Conservation (phyloP, 2,329 filamentous ascomycete genomes). For the Pyrenophora seminiperda region DNA sequence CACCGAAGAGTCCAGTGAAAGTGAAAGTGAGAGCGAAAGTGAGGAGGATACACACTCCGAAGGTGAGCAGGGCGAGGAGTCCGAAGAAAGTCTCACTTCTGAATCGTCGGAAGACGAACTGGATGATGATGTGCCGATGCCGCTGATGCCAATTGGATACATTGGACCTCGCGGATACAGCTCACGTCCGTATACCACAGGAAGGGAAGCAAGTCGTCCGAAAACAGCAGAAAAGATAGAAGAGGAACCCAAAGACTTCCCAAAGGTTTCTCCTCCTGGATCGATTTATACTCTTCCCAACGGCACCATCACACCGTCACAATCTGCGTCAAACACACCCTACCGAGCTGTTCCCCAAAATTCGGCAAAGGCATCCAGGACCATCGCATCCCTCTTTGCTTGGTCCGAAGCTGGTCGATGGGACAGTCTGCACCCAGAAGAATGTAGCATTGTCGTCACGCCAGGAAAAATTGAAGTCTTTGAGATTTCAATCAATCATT, state of each 20-base stretch:
- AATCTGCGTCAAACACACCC: constrained; percentile 79
- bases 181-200: constrained; percentile 17
- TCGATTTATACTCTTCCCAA: constrained; percentile 48
- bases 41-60: constrained; percentile 55
- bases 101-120: constrained; percentile 63
- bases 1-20: constrained; percentile 65
- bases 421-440: constrained; percentile 65
- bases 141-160: constrained; percentile 41
- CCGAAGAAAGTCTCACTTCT: constrained; percentile 54
- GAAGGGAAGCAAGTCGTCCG: constrained; percentile 17
- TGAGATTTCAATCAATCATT: constrained; percentile 58
- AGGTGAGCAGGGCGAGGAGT: constrained; percentile 57
- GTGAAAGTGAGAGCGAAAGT: constrained; percentile 57
- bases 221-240: constrained; percentile 15
- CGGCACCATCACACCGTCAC: constrained; percentile 73
- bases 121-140: constrained; percentile 54
- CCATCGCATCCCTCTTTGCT: constrained; percentile 64
- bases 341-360: constrained; percentile 61
- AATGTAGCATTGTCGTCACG: constrained; percentile 66
- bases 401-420: constrained; percentile 66
- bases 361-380: constrained; percentile 58
- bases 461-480: constrained; percentile 70
- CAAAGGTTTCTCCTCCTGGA: constrained; percentile 51
- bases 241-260: constrained; percentile 45
- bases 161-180: constrained; percentile 25